Percentiles rank a stretch among this genome's conserved stretches.
Evolutionary conservation across 176 grass and related monocot species (phyloP).

Genomic region (Oryza punctata): DNA sequence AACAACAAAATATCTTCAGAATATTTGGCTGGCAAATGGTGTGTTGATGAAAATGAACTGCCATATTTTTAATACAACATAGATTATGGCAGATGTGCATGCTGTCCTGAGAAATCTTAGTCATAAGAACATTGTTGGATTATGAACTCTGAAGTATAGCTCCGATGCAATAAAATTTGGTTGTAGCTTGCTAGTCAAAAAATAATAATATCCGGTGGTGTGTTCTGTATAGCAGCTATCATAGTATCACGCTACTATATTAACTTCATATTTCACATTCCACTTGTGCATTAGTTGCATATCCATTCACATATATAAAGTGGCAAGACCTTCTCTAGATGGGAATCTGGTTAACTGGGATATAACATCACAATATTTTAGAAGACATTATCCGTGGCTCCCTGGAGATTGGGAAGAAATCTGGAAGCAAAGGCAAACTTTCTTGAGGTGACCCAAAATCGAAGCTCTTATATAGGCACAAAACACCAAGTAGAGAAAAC

Average conservation of each 20-base stretch:
- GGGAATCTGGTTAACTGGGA: constrained; percentile 24
- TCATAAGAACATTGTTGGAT: background rate
- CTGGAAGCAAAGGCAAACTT: background rate
- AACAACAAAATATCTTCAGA: constrained; percentile 22
- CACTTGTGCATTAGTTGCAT: background rate
- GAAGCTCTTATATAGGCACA: constrained; percentile 12
- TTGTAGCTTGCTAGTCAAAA: background rate
- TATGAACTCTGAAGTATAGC: constrained; percentile 20
- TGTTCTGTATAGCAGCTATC: background rate
- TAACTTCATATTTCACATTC: background rate
- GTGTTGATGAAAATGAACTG: background rate
- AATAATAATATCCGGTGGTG: background rate
- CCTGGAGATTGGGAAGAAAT: background rate
- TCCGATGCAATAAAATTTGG: background rate
- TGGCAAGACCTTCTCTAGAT: background rate
- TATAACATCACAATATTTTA: background rate
- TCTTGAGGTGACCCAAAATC: background rate
- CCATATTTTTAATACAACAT: constrained; percentile 8
- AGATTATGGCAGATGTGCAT: background rate
- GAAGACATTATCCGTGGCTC: background rate
- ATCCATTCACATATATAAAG: background rate
- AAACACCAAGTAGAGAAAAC: background rate
- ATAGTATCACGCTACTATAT: background rate
- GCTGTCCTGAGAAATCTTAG: background rate
- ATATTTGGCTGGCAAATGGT: background rate